A percentile compares a stretch with the other conserved stretches of the same genome.
Evolutionary conservation across 176 grass and related monocot genomes (phyloP).

Genomic region (Oryza glaberrima): DNA sequence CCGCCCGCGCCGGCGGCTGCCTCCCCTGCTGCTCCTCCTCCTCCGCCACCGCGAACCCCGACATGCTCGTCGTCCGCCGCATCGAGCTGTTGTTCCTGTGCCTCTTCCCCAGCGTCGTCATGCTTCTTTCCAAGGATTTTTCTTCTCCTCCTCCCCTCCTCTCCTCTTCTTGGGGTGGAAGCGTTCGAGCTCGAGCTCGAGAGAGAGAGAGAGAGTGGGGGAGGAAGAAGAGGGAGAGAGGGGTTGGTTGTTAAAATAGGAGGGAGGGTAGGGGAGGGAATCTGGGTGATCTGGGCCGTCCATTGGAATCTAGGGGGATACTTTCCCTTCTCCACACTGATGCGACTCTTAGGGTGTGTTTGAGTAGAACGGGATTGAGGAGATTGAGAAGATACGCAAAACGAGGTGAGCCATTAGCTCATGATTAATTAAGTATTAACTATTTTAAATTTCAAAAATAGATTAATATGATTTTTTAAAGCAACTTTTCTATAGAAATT

Average conservation of each 20-base stretch:
- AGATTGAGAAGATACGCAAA: too few species aligned
- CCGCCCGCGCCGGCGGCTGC: conserved; percentile 4
- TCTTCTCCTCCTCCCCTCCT: background rate
- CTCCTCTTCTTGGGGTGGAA: background rate
- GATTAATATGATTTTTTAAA: too few species aligned
- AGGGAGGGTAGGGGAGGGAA: background rate
- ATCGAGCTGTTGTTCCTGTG: conserved; percentile 33
- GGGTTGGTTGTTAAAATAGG: conserved; percentile 36
- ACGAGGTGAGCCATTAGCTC: too few species aligned
- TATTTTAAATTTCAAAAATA: too few species aligned
- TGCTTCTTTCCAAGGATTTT: background rate
- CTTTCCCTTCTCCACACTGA: conserved; percentile 8
- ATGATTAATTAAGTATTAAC: too few species aligned
- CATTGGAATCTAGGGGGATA: conserved; percentile 43
- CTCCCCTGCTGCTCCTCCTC: conserved; percentile 6
- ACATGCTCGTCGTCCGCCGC: conserved; percentile 68
- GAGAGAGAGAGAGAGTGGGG: background rate
- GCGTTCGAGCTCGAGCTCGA: background rate
- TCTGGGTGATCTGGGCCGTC: conserved; percentile 49
- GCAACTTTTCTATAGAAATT: too few species aligned
- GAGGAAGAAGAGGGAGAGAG: background rate
- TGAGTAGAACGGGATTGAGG: too few species aligned
- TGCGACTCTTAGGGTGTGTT: too few species aligned
- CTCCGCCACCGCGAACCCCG: conserved; percentile 30
- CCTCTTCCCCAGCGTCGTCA: conserved; percentile 66